Evolutionary conservation across 345 rosid genomes (phyloP), one percentile per base, ranked within the genome.

Genomic region (Eucalyptus albens): DNA sequence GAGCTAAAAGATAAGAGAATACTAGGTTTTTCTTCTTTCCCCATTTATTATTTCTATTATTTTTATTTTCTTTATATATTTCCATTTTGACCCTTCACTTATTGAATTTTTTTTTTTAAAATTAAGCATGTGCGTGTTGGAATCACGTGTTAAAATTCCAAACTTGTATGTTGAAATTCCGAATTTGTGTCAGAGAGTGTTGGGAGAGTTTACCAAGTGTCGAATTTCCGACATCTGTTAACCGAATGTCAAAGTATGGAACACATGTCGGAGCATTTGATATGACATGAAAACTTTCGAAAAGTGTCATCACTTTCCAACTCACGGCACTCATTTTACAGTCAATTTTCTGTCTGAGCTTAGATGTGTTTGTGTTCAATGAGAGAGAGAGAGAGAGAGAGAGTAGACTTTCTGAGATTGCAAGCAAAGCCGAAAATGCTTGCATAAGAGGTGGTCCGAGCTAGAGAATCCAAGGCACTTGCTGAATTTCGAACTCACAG

Each of bases 271-370:
- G 1, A 15, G 7, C 15, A 9, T 44, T 1, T 2, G 45, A 44
- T 2, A 44, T 1, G 3, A 50, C 2, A 50, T 1, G 3, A 50
- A 50, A 1, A 0, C 6, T 50, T 1, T 0, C 6, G 0, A 0
- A 14, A 0, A 5, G 51, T 5, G 3, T 50, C 3, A 1, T 0
- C 5, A 14, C 17, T 50, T 15, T 1, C 19, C 1, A 50, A 15
- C 8, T 50, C 22, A 1, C 0, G 0, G 2, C 11, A 9, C 26
- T 60, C 67, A 12, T 59, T 60, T 26, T 60, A 26, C 1, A 0
- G 0, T 19, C 2, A 0, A 67, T 31, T 67, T 15, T 29, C 6
- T 9, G 1, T n/a, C 1, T 33, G 0, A 31, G 40, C 21, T 67
- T n/a, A 65, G 77, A n/a, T 7, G 40, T 15, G 40, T n/a, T 15